Conservation (phyloP, 202 grass and related monocot genomes). For the Brachypodium distachyon region DNA sequence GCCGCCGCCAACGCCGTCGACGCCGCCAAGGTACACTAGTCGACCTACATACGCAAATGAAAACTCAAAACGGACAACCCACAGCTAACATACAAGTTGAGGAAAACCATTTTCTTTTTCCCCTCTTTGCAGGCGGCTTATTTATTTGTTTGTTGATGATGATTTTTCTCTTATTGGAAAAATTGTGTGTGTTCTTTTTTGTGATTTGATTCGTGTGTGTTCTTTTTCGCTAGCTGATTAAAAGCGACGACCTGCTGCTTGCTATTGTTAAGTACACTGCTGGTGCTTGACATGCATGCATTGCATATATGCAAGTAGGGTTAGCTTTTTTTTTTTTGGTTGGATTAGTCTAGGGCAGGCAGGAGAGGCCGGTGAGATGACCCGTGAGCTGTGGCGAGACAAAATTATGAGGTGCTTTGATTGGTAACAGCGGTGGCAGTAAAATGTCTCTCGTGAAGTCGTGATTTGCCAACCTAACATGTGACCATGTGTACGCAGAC, state of each 20-base stretch:
- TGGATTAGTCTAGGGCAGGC: not conserved
- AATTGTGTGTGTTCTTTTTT: not conserved
- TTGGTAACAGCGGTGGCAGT: not conserved
- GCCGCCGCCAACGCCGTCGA: conserved; percentile 86
- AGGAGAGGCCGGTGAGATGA: no score
- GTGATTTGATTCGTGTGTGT: not conserved
- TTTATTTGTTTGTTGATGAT: no score
- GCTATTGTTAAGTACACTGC: not conserved
- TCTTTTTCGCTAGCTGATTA: not conserved
- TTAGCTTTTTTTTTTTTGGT: no score
- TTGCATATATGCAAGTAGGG: no score
- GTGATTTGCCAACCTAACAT: not conserved
- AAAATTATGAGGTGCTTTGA: not conserved
- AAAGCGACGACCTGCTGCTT: not conserved
- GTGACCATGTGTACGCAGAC: not conserved
- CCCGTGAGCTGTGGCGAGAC: no score
- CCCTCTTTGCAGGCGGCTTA: no score
- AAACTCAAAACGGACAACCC: no score
- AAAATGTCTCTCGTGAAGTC: not conserved
- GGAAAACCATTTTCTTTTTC: no score
- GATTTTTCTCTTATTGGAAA: no score
- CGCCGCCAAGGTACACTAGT: conserved; percentile 96
- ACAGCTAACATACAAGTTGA: no score
- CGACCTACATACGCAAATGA: no score
- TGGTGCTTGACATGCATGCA: no score